Evolutionary conservation across 495 filamentous ascomycete species (phyloP).

Genomic region (Podospora tetraspora): DNA sequence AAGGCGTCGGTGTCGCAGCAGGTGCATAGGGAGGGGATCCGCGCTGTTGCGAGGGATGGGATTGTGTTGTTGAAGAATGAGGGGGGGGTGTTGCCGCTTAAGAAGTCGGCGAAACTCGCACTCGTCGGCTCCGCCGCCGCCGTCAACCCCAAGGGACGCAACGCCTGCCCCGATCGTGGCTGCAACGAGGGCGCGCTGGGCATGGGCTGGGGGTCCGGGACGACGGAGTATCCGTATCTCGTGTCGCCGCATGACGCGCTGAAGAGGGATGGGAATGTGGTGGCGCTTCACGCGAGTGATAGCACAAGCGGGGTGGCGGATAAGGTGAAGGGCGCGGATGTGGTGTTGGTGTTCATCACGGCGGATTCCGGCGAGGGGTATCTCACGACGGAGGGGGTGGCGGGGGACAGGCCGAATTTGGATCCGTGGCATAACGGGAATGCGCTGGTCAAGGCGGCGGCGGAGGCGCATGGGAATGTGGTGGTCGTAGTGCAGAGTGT

Average conservation of each 20-base stretch:
- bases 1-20: constrained; percentile 47
- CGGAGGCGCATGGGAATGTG: constrained; percentile 54
- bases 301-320: constrained; percentile 41
- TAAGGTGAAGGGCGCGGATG: constrained; percentile 50
- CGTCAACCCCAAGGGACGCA: constrained; percentile 50
- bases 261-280: constrained; percentile 40
- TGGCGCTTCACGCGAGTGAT: constrained; percentile 51
- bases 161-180: constrained; percentile 51
- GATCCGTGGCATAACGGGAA: constrained; percentile 74
- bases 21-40: constrained; percentile 52
- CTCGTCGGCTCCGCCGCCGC: constrained; percentile 73
- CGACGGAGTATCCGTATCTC: constrained; percentile 52
- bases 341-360: constrained; percentile 62
- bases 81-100: constrained; percentile 55
- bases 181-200: constrained; percentile 58
- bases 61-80: constrained; percentile 74
- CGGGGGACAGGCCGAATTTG: constrained; percentile 59
- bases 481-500: constrained; percentile 94
- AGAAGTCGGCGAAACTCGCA: constrained; percentile 52
- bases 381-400: constrained; percentile 55
- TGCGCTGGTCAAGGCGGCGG: constrained; percentile 62
- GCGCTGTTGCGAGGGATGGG: constrained; percentile 53
- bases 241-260: constrained; percentile 53
- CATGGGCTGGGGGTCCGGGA: constrained; percentile 61
- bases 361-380: constrained; percentile 63